Conservation (phyloP, 305 asterid species). For the Fraxinus angustifolia region DNA sequence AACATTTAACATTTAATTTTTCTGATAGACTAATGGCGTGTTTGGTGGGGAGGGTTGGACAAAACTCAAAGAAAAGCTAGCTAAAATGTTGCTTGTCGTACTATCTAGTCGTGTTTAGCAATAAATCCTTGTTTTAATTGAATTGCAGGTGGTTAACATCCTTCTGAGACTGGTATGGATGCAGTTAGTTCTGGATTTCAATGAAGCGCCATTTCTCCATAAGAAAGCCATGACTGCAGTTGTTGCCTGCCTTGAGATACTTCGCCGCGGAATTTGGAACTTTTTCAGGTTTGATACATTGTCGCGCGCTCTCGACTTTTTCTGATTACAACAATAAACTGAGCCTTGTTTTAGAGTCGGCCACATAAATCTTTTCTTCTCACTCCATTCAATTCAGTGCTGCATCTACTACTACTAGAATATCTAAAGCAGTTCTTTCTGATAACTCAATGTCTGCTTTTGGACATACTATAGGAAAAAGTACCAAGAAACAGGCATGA, state of each 20-base stretch:
- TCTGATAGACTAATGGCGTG: slow-evolving; percentile 10
- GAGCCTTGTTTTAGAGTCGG: not conserved
- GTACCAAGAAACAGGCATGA: not conserved
- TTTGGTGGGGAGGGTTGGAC: not conserved
- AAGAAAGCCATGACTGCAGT: slow-evolving; percentile 47
- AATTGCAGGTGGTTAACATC: slow-evolving; percentile 59
- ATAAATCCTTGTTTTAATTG: not conserved
- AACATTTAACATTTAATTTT: not conserved
- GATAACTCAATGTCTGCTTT: not conserved
- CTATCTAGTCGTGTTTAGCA: not conserved
- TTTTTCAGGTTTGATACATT: slow-evolving; percentile 66
- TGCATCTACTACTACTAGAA: not conserved
- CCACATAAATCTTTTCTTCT: not conserved
- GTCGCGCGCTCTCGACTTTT: not conserved
- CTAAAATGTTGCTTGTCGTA: not conserved
- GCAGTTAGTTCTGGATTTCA: slow-evolving; percentile 65
- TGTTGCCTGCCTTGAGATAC: slow-evolving; percentile 70
- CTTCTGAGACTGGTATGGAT: slow-evolving; percentile 86
- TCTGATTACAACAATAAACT: not conserved
- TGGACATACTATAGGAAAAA: not conserved
- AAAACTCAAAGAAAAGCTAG: not conserved
- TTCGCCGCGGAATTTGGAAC: slow-evolving; percentile 92
- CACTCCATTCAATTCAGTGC: not conserved
- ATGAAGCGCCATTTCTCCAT: slow-evolving; percentile 49
- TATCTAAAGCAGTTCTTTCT: not conserved